phyloP scores from a whole-genome alignment of 2,329 filamentous ascomycete species.

The Ascochyta fabae region DNA sequence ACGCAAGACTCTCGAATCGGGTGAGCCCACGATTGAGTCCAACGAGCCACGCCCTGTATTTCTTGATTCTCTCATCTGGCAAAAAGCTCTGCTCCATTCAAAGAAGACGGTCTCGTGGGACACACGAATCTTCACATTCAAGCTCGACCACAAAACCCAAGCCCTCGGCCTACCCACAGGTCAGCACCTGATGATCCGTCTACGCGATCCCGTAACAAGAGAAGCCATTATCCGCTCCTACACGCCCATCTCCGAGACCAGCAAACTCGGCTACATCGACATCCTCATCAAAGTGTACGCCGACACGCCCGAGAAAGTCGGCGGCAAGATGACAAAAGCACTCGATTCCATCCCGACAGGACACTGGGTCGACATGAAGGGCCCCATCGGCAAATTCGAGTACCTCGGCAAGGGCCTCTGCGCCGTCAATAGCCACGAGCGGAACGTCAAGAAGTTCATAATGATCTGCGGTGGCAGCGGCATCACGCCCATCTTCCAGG shows the following conservation, averaged over 20 bases:
- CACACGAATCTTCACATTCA: conserved; percentile 81
- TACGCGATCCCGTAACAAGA: conserved; percentile 72
- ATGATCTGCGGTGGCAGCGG: conserved; percentile 93
- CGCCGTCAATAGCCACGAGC: conserved; percentile 62
- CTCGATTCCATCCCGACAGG: conserved; percentile 76
- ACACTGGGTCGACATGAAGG: conserved; percentile 75
- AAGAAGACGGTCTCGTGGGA: conserved; percentile 78
- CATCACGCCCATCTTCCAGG: conserved; percentile 89
- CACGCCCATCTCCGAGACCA: conserved; percentile 76
- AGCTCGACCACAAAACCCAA: conserved; percentile 74
- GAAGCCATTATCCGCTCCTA: conserved; percentile 85
- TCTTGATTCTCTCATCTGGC: conserved; percentile 75
- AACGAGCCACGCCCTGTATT: conserved; percentile 65
- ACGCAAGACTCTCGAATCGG: conserved; percentile 59
- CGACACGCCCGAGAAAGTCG: conserved; percentile 61
- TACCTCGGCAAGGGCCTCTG: conserved; percentile 74
- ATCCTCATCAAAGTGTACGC: conserved; percentile 86
- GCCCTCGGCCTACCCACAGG: conserved; percentile 78
- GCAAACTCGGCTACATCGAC: conserved; percentile 68
- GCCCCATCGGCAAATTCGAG: conserved; percentile 84
- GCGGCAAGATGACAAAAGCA: conserved; percentile 82
- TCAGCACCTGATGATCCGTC: conserved; percentile 84
- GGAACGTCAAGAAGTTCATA: conserved; percentile 70
- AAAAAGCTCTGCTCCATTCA: conserved; percentile 70
- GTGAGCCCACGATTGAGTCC: conserved; percentile 51